A percentile compares a stretch with the other conserved stretches of the same genome.
These are phyloP conservation scores for Alloascoidea africana DNA, from an alignment of 805 yeast species.

Conservation along the genomic window DNA sequence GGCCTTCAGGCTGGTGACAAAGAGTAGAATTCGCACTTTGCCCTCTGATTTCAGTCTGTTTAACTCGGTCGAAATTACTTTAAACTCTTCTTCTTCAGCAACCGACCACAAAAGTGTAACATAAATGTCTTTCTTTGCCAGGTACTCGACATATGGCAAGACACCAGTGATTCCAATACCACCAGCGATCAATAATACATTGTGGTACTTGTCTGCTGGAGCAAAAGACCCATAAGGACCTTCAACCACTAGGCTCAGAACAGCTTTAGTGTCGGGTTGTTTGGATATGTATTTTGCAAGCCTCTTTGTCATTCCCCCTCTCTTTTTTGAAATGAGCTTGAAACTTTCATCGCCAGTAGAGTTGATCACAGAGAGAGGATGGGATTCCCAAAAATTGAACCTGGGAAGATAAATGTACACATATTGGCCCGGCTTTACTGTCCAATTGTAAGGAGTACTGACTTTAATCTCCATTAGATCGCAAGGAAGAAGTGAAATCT, in stretches of 20 bases:
- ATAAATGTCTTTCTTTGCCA: conserved; percentile 17
- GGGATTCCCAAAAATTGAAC: conserved; percentile 38
- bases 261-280: conserved; percentile 10
- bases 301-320: conserved; percentile 35
- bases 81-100: conserved; percentile 32
- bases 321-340: conserved; percentile 32
- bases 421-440: not conserved
- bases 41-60: conserved; percentile 11
- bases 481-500: conserved; percentile 6
- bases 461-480: not conserved
- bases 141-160: conserved; percentile 27
- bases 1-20: conserved; percentile 6
- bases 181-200: conserved; percentile 49
- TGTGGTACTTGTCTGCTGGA: conserved; percentile 32
- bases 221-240: conserved; percentile 57
- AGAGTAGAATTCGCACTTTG: conserved; percentile 12
- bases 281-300: conserved; percentile 20
- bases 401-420: not conserved
- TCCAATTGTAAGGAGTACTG: not conserved
- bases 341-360: conserved; percentile 25
- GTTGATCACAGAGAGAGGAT: conserved; percentile 46
- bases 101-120: conserved; percentile 46
- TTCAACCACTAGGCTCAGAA: conserved; percentile 30
- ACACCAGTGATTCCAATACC: conserved; percentile 65
- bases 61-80: conserved; percentile 26